Evolutionary conservation across 371 early-diverging fungal genomes (phyloP).

Genomic region (Circinella minor): DNA sequence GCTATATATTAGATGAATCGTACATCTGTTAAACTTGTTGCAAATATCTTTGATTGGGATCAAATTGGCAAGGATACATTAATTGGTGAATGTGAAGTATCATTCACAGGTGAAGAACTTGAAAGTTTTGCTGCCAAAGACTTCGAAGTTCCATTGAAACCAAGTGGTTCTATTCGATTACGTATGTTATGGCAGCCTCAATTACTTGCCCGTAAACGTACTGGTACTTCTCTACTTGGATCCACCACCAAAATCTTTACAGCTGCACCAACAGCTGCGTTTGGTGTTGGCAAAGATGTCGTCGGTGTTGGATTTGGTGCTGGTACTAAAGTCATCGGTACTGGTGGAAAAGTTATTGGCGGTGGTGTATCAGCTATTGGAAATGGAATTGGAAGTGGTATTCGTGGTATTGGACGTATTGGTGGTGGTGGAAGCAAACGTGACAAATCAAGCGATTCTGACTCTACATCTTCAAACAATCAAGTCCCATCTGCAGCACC

Average conservation of each 20-base stretch:
- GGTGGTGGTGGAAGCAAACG: constrained; percentile 40
- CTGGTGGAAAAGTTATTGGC: constrained; percentile 45
- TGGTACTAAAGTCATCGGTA: constrained; percentile 37
- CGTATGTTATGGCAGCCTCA: constrained; percentile 55
- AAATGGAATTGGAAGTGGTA: constrained; percentile 30
- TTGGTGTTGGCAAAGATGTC: constrained; percentile 36
- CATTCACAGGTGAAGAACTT: constrained; percentile 35
- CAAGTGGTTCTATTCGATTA: constrained; percentile 32
- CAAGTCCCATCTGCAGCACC: constrained; percentile 3
- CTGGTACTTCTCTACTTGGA: constrained; percentile 38
- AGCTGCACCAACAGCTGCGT: constrained; percentile 42
- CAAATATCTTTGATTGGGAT: constrained; percentile 86
- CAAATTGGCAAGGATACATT: constrained; percentile 69
- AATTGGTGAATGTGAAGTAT: constrained; percentile 46
- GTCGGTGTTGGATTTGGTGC: constrained; percentile 38
- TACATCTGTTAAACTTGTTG: constrained; percentile 52
- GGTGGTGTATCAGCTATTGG: constrained; percentile 32
- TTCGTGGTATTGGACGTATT: constrained; percentile 40
- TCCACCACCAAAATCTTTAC: constrained; percentile 52
- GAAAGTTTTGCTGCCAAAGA: constrained; percentile 48
- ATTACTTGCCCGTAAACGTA: constrained; percentile 47
- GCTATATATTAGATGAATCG: constrained; percentile 38
- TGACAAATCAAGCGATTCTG: constrained; percentile 19
- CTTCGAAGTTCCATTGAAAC: constrained; percentile 28
- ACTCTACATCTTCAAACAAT: constrained; percentile 2